Conservation (phyloP, 805 yeast genomes). For the Candida incommunis region DNA sequence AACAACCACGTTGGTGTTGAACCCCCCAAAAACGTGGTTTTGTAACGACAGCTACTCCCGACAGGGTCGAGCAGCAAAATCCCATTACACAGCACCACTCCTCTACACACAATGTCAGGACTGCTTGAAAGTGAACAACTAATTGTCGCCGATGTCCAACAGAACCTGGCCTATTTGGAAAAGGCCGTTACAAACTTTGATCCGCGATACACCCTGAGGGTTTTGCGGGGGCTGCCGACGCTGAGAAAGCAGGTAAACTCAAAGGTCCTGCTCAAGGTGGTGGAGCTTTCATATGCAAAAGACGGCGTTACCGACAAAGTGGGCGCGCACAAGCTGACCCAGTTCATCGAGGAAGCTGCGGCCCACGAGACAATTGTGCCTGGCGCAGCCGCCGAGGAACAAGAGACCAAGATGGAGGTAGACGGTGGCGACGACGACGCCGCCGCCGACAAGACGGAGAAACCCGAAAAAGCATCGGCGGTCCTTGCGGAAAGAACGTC, state of each 20-base stretch:
- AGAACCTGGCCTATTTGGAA: constrained; percentile 31
- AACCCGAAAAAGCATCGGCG: background rate
- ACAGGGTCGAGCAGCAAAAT: no score
- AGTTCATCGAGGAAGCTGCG: constrained; percentile 19
- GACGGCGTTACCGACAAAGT: constrained; percentile 25
- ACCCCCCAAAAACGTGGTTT: no score
- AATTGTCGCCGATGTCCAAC: constrained; percentile 18
- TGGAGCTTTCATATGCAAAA: constrained; percentile 42
- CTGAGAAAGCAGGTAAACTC: constrained; percentile 52
- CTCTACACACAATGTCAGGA: no score
- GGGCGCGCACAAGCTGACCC: constrained; percentile 22
- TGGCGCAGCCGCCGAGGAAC: constrained; percentile 18
- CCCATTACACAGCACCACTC: no score
- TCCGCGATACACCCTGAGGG: constrained; percentile 75
- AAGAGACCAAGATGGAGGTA: constrained; percentile 8
- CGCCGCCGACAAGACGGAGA: background rate
- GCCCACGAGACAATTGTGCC: constrained; percentile 17
- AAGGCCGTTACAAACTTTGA: constrained; percentile 65
- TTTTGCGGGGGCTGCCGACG: constrained; percentile 67
- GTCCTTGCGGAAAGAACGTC: constrained; percentile 10
- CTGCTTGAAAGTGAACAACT: background rate
- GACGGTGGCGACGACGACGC: background rate
- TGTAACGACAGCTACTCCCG: no score
- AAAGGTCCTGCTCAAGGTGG: constrained; percentile 38
- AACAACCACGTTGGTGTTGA: no score